Evolutionary conservation across 192 early-diverging fungal species (phyloP).

Genomic region (Thamnidium elegans): DNA sequence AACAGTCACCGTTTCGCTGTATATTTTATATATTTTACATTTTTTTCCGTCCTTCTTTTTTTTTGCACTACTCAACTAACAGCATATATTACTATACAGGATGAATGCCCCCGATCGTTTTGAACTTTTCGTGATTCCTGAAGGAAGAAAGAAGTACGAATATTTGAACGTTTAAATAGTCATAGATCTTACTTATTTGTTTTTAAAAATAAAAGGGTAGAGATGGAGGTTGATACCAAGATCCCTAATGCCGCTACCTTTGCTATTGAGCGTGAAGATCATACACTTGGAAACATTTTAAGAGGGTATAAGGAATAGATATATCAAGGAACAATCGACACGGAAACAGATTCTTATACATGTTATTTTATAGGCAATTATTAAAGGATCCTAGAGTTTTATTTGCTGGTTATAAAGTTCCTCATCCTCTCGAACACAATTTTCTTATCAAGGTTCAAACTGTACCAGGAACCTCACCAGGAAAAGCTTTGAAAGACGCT

Average conservation of each 20-base stretch:
- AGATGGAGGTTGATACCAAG: constrained; percentile 82
- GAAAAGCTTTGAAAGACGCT: constrained; percentile 73
- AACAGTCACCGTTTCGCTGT: too few relatives aligned
- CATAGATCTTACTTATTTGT: background rate
- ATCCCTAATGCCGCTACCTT: constrained; percentile 94
- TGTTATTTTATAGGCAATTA: constrained; percentile 59
- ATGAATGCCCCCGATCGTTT: constrained; percentile 87
- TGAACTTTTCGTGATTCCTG: constrained; percentile 77
- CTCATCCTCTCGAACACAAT: constrained; percentile 94
- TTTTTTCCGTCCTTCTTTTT: background rate
- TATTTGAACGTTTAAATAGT: background rate
- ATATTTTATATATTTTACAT: background rate
- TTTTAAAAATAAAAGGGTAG: constrained; percentile 52
- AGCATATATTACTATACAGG: background rate
- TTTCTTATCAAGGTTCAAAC: constrained; percentile 93
- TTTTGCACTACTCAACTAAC: background rate
- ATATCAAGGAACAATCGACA: background rate
- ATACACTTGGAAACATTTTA: constrained; percentile 95
- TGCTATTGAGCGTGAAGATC: constrained; percentile 92
- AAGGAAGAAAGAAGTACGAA: constrained; percentile 67
- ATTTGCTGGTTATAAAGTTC: constrained; percentile 95
- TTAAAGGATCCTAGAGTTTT: constrained; percentile 89
- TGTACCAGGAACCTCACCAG: constrained; percentile 79
- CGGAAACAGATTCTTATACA: background rate
- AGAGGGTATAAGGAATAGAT: constrained; percentile 58